Evolutionary conservation across 1,139 yeast species (phyloP).

Genomic region (Waltiozyma sp.): DNA sequence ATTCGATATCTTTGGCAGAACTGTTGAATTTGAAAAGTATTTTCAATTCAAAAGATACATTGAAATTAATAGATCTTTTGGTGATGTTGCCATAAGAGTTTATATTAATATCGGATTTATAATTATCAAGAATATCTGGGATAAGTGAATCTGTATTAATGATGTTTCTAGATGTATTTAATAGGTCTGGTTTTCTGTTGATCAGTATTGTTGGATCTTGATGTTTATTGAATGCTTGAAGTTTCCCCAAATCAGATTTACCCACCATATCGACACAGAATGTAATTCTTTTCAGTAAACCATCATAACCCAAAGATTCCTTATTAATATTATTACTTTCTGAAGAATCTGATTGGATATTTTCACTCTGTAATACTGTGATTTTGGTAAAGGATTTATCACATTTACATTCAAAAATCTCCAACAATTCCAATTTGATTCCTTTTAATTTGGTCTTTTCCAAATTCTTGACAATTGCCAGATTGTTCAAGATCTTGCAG

Average conservation of each 20-base stretch:
- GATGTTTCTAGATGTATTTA: not conserved
- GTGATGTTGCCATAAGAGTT: slow-evolving; percentile 21
- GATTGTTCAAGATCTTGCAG: slow-evolving; percentile 27
- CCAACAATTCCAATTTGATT: slow-evolving; percentile 39
- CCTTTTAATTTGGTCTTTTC: slow-evolving; percentile 33
- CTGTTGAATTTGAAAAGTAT: slow-evolving; percentile 37
- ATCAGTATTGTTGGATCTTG: slow-evolving; percentile 9
- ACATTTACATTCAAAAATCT: slow-evolving; percentile 29
- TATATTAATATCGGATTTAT: not conserved
- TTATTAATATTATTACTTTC: no score
- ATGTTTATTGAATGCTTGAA: slow-evolving; percentile 11
- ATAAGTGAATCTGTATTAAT: not conserved
- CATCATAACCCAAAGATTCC: not conserved
- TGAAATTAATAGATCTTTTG: slow-evolving; percentile 38
- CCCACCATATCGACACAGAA: slow-evolving; percentile 4
- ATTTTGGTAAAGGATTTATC: slow-evolving; percentile 16
- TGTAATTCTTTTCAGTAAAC: not conserved
- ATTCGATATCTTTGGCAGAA: slow-evolving; percentile 23
- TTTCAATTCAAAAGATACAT: slow-evolving; percentile 40
- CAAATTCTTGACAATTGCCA: slow-evolving; percentile 8
- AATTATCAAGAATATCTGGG: not conserved
- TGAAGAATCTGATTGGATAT: no score
- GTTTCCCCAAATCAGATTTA: slow-evolving; percentile 7
- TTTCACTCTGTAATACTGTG: slow-evolving; percentile 3
- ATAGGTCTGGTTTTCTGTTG: not conserved